Evolutionary conservation across 163 green algal species (phyloP), one percentile per base, ranked within the genome.

Genomic region (Chlamydomonas reinhardtii): DNA sequence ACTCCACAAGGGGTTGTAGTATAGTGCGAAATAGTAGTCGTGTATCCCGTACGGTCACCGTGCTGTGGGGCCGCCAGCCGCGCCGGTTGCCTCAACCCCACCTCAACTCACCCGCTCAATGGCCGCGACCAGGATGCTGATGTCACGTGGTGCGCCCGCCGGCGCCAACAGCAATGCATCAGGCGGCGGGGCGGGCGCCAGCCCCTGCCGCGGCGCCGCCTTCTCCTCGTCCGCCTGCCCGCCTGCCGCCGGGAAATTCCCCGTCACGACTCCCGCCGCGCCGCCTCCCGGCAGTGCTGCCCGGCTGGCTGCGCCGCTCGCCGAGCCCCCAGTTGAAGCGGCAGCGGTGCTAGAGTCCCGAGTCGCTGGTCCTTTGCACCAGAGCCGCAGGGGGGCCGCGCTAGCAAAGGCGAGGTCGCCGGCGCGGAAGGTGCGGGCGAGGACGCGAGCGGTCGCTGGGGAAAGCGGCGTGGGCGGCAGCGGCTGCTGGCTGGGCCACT

Each of bases 111-210:
- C 76, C 65, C n/a, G 29, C 43, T 84, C 76, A 19, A 84, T 66
- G 2, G 65, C 65, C 9, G 76, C 76, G 43, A 68, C 76, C 37
- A 75, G 64, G 37, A 68, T 62, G n/a, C 64, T 59, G 34, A 84
- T n/a, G 43, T 84, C 76, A 0, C 76, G 27, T 11, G 76, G 64
- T 20, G 24, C 11, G 3, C 62, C 62, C 2, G 43, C 27, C 14
- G 76, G 64, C 24, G 64, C 76, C 27, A 84, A n/a, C 25, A 84
- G n/a, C 64, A 84, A 4, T n/a, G 69, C 37, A 52, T 84, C 76
- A 4, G 8, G 39, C 5, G 24, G 27, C 17, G 64, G 0, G 39
- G 4, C 29, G 16, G 43, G 25, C 29, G 35, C 22, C 76, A 2
- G 29, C 27, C 61, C 59, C 64, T 24, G 64, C 4, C 4, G 24